Evolutionary conservation across 176 grass and related monocot species (phyloP).

Genomic region (Sorghum bicolor): Sorghum_bicolor_NCBIv3 NC_012875.2:57537001-57537500

Average conservation of each 20-base stretch:
- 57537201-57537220: constrained; percentile 40
- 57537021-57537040: constrained; percentile 24
- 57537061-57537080: neutral
- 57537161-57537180: constrained; percentile 24
- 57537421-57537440: constrained; percentile 20
- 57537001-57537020: constrained; percentile 33
- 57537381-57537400: neutral
- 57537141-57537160: neutral
- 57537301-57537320: neutral
- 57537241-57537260: constrained; percentile 36
- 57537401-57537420: constrained; percentile 14
- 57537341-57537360: neutral
- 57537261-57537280: neutral
- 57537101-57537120: neutral
- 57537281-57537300: constrained; percentile 23
- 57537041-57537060: neutral
- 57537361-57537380: neutral
- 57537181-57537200: constrained; percentile 40
- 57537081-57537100: neutral
- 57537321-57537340: constrained; percentile 1
- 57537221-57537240: constrained; percentile 31
- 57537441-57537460: neutral
- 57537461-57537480: neutral
- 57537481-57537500: neutral
- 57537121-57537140: neutral